Conservation (phyloP, 2,329 filamentous ascomycete species). For the Nigrospora oryzae region DNA sequence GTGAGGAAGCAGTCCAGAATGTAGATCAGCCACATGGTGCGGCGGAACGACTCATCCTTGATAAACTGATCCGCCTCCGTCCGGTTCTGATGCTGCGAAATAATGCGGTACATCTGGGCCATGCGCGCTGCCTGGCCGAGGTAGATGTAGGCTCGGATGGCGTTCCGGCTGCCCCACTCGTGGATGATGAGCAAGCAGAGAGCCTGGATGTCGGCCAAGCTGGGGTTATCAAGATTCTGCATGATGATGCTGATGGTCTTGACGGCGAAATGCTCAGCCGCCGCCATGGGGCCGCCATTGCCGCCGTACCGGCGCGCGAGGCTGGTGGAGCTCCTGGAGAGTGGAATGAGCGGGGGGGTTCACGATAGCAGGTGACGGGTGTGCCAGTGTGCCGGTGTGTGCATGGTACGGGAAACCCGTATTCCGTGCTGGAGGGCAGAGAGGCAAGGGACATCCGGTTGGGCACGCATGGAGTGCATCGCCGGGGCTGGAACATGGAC, state of each 20-base stretch:
- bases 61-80: conserved; percentile 50
- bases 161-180: conserved; percentile 54
- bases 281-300: conserved; percentile 38
- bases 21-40: conserved; percentile 54
- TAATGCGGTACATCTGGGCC: conserved; percentile 55
- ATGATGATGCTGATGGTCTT: conserved; percentile 51
- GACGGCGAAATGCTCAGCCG: conserved; percentile 50
- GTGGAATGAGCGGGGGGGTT: too few species aligned
- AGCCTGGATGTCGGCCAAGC: conserved; percentile 52
- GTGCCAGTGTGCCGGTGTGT: too few species aligned
- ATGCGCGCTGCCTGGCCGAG: conserved; percentile 55
- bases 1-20: conserved; percentile 55
- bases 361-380: too few species aligned
- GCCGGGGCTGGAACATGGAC: too few species aligned
- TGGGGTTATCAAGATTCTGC: conserved; percentile 50
- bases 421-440: too few species aligned
- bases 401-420: too few species aligned
- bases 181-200: conserved; percentile 53
- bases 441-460: too few species aligned
- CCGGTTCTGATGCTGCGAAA: conserved; percentile 43
- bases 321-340: conserved; percentile 40
- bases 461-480: too few species aligned
- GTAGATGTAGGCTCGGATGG: conserved; percentile 55
- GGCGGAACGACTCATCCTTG: conserved; percentile 52
- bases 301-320: conserved; percentile 51